Evolutionary conservation across 805 yeast species (phyloP).

Genomic region (Millerago galiae): DNA sequence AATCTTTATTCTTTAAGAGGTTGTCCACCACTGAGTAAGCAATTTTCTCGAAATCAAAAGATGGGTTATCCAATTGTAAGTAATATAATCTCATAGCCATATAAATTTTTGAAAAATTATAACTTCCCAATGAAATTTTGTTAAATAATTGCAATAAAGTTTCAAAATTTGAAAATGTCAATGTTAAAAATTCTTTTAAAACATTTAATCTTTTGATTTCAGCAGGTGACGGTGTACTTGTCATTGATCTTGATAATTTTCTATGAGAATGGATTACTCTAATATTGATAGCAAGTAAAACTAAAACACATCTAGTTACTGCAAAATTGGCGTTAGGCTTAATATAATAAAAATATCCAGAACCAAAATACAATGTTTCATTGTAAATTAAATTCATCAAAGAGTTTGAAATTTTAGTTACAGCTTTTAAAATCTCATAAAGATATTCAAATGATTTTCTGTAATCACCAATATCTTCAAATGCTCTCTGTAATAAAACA

Average conservation of each 20-base stretch:
- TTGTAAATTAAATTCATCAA: slow-evolving; percentile 28
- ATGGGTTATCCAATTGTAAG: slow-evolving; percentile 13
- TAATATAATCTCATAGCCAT: slow-evolving; percentile 12
- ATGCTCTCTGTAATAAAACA: slow-evolving; percentile 33
- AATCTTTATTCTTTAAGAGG: background rate
- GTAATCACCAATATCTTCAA: slow-evolving; percentile 26
- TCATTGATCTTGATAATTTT: background rate
- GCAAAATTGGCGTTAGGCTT: slow-evolving; percentile 29
- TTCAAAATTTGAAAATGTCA: slow-evolving; percentile 7
- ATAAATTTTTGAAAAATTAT: slow-evolving; percentile 16
- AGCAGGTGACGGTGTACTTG: slow-evolving; percentile 1
- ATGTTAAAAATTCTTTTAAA: slow-evolving; percentile 9
- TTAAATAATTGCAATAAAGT: slow-evolving; percentile 13
- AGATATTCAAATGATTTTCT: slow-evolving; percentile 30
- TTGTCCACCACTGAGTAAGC: slow-evolving; percentile 4
- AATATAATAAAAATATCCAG: slow-evolving; percentile 34
- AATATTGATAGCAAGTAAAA: slow-evolving; percentile 6
- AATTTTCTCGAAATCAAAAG: slow-evolving; percentile 14
- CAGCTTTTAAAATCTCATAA: slow-evolving; percentile 24
- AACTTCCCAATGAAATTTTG: slow-evolving; percentile 9
- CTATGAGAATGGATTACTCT: slow-evolving; percentile 18
- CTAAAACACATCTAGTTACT: slow-evolving; percentile 10
- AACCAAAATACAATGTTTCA: slow-evolving; percentile 33
- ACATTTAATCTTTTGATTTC: slow-evolving; percentile 7
- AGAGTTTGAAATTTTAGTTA: slow-evolving; percentile 29